Base-by-base conservation (phyloP, 768 basidiomycete genomes). In the Termitomyces sp. region DNA sequence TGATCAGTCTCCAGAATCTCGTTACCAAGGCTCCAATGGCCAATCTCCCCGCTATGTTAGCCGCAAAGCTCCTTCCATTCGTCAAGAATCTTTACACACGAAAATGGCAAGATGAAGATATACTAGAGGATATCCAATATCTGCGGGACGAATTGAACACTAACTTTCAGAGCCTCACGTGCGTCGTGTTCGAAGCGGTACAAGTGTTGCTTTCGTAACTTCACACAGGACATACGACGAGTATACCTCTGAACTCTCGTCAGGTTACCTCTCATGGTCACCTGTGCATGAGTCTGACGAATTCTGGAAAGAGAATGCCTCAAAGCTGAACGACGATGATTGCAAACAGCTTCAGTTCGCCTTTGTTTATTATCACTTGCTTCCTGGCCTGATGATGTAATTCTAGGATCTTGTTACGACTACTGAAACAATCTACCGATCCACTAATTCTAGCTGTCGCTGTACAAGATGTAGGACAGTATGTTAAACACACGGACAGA, bases 301-400 rank as follows among this genome's bases (percentile, higher is more conserved):
- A 40, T 99, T 99, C 77, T 99, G 97, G 97, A 92, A 91, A 70
- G 94, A 96, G 77, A 98, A 98, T 70, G 95, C 91, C 5, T 76
- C 79, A 7, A 93, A 86, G 70, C 75, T 98, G 47, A 92, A 94
- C 65, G 95, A 98, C 63, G 86, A 84, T 57, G 89, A 94, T 69
- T 82, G 88, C 65, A 86, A 89, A 68, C 89, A 92, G 61, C 81
- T 98, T 61, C 95, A 90, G 96, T 95, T 62, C 52, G 77, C 65
- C 57, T 63, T 36, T 15, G 47, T 15, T 20, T 31, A 25, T 43
- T 2, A 20, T n/a, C n/a, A 32, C 4, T n/a, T 29, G 15, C 25
- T 50, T 32, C 20, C 49, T 20, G 20, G 46, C 54, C 48, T 46
- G 32, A 32, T 55, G 46, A 25, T 17, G 4, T n/a, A 10, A 29